Percentiles rank a stretch among this genome's conserved stretches.
Conservation (phyloP, 352 stramenopile genomes). For the Globisporangium barbulae region DNA sequence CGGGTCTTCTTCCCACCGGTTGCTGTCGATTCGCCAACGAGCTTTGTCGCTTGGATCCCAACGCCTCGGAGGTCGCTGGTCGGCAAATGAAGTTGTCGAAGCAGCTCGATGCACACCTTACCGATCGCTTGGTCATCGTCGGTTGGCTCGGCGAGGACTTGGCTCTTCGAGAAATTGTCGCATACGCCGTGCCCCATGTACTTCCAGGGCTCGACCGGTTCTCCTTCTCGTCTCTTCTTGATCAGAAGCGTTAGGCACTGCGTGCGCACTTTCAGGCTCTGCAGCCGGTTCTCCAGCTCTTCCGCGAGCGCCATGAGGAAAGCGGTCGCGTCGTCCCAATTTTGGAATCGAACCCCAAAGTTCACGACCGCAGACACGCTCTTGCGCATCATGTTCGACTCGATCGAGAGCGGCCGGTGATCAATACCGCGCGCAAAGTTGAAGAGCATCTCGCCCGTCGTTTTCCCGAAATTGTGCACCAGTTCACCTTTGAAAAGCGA, state of each 20-base stretch:
- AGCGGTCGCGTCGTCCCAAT: constrained; percentile 58
- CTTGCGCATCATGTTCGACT: constrained; percentile 76
- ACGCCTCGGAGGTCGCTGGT: constrained; percentile 65
- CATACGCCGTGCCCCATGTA: constrained; percentile 87
- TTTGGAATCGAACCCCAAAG: constrained; percentile 90
- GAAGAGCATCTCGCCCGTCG: constrained; percentile 67
- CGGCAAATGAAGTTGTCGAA: constrained; percentile 57
- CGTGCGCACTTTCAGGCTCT: constrained; percentile 48
- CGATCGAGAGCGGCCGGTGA: constrained; percentile 54
- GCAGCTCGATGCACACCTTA: constrained; percentile 49
- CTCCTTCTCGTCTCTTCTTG: constrained; percentile 72
- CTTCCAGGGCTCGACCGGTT: constrained; percentile 74
- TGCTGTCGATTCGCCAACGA: constrained; percentile 26
- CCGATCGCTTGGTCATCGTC: constrained; percentile 52
- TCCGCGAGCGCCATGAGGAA: constrained; percentile 82
- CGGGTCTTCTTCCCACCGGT: constrained; percentile 17
- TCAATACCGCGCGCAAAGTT: constrained; percentile 80
- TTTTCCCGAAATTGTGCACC: constrained; percentile 57
- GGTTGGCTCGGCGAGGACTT: constrained; percentile 52
- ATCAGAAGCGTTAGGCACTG: constrained; percentile 79
- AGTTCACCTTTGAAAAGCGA: constrained; percentile 51
- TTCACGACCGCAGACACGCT: constrained; percentile 91
- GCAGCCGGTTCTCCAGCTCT: constrained; percentile 67
- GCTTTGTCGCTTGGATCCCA: constrained; percentile 75
- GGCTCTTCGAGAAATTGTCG: constrained; percentile 83